A percentile compares a stretch with the other conserved stretches of the same genome.
phyloP scores from a whole-genome alignment of 169 alveolate species.

The Amoebophrya sp. region DNA sequence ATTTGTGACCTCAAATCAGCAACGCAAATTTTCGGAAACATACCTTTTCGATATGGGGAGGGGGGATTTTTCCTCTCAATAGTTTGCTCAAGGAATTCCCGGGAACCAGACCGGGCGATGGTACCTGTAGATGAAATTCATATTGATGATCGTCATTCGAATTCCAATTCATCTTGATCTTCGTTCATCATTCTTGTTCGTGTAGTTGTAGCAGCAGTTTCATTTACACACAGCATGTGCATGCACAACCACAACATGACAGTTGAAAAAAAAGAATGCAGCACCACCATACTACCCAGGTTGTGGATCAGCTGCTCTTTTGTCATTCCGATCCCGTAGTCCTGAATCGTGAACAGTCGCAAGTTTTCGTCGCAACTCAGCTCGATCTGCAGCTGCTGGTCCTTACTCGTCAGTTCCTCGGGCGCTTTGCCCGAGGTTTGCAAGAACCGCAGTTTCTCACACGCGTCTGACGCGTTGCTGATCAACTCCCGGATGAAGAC shows the following conservation, averaged over 20 bases:
- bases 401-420: background rate
- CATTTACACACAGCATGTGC: no score
- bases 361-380: background rate
- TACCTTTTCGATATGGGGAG: no score
- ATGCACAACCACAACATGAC: no score
- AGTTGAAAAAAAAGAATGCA: no score
- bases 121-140: no score
- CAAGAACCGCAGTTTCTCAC: slow-evolving; percentile 95
- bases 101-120: slow-evolving; percentile 96
- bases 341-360: slow-evolving; percentile 79
- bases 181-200: no score
- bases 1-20: no score
- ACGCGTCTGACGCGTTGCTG: slow-evolving; percentile 98
- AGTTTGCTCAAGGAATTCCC: slow-evolving; percentile 76
- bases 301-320: slow-evolving; percentile 91
- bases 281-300: no score
- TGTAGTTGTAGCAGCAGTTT: no score
- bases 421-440: slow-evolving; percentile 35
- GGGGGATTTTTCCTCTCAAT: slow-evolving; percentile 51
- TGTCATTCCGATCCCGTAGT: slow-evolving; percentile 99
- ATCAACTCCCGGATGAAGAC: slow-evolving; percentile 97
- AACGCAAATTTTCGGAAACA: no score
- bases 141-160: background rate
- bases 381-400: background rate
- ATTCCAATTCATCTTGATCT: background rate